Percentiles rank a stretch among this genome's conserved stretches.
These are phyloP conservation scores for Amoebophrya sp. DNA, from an alignment of 169 alveolate genomes.

Conservation along the genomic window DNA sequence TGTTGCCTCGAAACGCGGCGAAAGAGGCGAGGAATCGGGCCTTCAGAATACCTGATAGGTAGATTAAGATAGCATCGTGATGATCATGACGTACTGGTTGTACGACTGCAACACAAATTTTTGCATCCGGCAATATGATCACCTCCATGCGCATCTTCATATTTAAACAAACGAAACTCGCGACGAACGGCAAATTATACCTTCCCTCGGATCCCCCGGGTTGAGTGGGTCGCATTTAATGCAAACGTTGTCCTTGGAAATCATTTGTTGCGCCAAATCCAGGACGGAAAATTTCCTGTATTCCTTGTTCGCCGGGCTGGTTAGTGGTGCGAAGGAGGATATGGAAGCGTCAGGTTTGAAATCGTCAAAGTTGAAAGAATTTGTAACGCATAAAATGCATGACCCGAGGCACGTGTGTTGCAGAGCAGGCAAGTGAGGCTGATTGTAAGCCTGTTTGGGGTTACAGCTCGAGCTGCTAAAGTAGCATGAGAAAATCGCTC, in stretches of 20 bases:
- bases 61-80: too few species aligned
- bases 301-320: not conserved
- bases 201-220: not conserved
- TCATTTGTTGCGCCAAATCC: conserved; percentile 31
- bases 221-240: conserved; percentile 31
- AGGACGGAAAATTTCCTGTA: conserved; percentile 34
- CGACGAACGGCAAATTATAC: not conserved
- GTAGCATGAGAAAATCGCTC: too few species aligned
- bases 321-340: conserved; percentile 29
- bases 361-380: too few species aligned
- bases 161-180: not conserved
- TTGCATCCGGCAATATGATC: not conserved
- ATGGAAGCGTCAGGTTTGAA: too few species aligned
- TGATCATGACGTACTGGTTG: not conserved
- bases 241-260: conserved; percentile 19
- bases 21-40: conserved; percentile 32
- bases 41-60: not conserved
- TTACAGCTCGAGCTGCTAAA: too few species aligned
- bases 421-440: too few species aligned
- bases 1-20: conserved; percentile 33
- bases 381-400: too few species aligned
- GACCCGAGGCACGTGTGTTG: too few species aligned
- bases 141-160: not conserved
- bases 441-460: too few species aligned
- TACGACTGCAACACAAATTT: not conserved